These are phyloP conservation scores for Globisporangium recalcitrans DNA, from an alignment of 352 stramenopile species.

Conservation along the genomic window DNA sequence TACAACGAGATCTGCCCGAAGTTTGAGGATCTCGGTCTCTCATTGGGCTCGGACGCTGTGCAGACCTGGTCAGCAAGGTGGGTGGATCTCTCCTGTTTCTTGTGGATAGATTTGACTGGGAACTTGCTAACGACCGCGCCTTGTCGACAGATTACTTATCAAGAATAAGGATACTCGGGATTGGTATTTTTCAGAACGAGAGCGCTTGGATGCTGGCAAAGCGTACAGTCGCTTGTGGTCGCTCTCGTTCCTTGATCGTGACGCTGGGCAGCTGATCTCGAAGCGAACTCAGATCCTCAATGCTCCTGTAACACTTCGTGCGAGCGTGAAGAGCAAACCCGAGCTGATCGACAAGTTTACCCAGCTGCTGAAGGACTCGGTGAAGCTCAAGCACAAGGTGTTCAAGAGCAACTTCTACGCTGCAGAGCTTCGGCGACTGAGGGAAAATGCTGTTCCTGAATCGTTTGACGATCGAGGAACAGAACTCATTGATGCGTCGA, in stretches of 20 bases:
- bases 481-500: constrained; percentile 60
- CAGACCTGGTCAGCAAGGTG: constrained; percentile 79
- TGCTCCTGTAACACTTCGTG: constrained; percentile 54
- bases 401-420: constrained; percentile 74
- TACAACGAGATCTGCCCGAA: constrained; percentile 50
- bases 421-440: constrained; percentile 47
- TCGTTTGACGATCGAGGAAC: constrained; percentile 62
- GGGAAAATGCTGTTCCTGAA: constrained; percentile 57
- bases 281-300: constrained; percentile 74
- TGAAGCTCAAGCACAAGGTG: constrained; percentile 87
- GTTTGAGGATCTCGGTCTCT: constrained; percentile 60
- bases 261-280: constrained; percentile 64
- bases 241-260: constrained; percentile 73
- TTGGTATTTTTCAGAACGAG: constrained; percentile 80
- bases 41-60: constrained; percentile 56
- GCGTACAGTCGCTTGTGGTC: constrained; percentile 75
- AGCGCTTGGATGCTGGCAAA: constrained; percentile 70
- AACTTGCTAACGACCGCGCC: neutral
- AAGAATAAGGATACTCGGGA: constrained; percentile 87
- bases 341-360: constrained; percentile 86
- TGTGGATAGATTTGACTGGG: too few relatives aligned
- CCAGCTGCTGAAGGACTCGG: constrained; percentile 77
- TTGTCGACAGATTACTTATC: constrained; percentile 51
- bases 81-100: neutral
- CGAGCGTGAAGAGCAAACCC: constrained; percentile 67